Base-by-base conservation (phyloP, 345 rosid genomes). In the Nasturtium officinale region DNA sequence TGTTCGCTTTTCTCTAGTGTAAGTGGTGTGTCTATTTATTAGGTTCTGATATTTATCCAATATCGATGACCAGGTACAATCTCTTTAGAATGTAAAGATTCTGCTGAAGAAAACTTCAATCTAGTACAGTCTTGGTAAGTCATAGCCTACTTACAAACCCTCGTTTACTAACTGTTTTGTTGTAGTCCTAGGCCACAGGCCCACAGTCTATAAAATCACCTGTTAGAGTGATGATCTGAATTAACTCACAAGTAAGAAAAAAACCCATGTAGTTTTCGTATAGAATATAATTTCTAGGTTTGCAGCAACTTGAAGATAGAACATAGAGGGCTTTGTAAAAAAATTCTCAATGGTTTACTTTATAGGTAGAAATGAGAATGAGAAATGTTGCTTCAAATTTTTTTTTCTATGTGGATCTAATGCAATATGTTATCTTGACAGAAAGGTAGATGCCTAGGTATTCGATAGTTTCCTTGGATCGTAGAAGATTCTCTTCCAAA, bases 401-500 rank as follows among this genome's bases (percentile, higher is more conserved):
- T 65, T 26, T 28, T 38, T 50, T 65, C 51, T 57, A 67, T 37
- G 67, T 74, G 45, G 67, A 48, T 35, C 7, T 48, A 56, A 57
- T 58, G 61, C 26, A 48, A 37, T 58, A 25, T 63, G 57, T 42
- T 63, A 8, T 15, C 25, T 66, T 66, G 64, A 45, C 51, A 61
- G 50, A 68, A 75, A 68, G 69, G 37, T 32, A 12, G 25, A 61
- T 4, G 33, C 50, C n/a, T 38, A 48, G 67, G 56, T 52, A 15
- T 75, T 51, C 16, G 47, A 51, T 75, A 17, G 62, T 21, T 23
- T 68, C 16, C 29, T 59, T 47, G 55, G 62, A 75, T 61, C 50
- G 15, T 17, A 32, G 59, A 62, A 68, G 63, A 69, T 76, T 76
- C 70, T 69, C 18, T 69, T 43, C 65, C 23, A 43, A 76, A 68